A percentile compares a stretch with the other conserved stretches of the same genome.
These are phyloP conservation scores for Gamsiella multidivaricata DNA, from an alignment of 192 early-diverging fungal species.

Conservation along the genomic window DNA sequence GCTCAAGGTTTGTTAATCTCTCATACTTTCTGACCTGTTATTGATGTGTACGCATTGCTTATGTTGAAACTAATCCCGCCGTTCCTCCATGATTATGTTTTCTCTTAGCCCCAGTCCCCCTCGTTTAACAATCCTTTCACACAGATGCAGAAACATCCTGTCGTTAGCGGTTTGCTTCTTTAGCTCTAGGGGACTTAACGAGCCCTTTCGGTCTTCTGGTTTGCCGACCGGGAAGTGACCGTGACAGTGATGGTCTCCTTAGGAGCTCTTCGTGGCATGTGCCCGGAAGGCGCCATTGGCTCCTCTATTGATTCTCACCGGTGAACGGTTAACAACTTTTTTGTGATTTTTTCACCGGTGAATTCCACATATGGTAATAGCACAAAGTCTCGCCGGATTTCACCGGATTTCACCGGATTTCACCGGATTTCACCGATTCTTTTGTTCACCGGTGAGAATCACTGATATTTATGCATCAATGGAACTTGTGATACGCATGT, in stretches of 20 bases:
- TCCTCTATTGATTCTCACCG: too few relatives aligned
- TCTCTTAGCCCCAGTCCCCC: not conserved
- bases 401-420: too few relatives aligned
- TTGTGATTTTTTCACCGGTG: too few relatives aligned
- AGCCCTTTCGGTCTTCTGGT: slow-evolving; percentile 29
- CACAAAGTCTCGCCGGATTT: too few relatives aligned
- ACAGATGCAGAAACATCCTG: slow-evolving; percentile 26
- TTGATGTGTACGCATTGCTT: not conserved
- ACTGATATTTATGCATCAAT: slow-evolving; percentile 20
- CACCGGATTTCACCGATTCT: too few relatives aligned
- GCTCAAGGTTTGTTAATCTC: not conserved
- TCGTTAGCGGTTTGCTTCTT: slow-evolving; percentile 28
- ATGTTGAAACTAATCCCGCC: not conserved
- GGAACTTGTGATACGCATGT: slow-evolving; percentile 6
- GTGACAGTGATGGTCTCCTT: slow-evolving; percentile 30
- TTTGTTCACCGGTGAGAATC: too few relatives aligned
- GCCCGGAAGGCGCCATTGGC: slow-evolving; percentile 18
- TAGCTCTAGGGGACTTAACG: slow-evolving; percentile 29
- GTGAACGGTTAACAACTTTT: not conserved
- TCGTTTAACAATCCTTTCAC: not conserved
- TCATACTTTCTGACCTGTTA: not conserved
- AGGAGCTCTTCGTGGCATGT: slow-evolving; percentile 26
- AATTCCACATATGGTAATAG: slow-evolving; percentile 13
- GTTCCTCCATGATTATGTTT: not conserved
- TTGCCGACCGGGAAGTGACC: slow-evolving; percentile 33